Conservation (phyloP, 495 filamentous ascomycete genomes). For the Parmelia sp. region DNA sequence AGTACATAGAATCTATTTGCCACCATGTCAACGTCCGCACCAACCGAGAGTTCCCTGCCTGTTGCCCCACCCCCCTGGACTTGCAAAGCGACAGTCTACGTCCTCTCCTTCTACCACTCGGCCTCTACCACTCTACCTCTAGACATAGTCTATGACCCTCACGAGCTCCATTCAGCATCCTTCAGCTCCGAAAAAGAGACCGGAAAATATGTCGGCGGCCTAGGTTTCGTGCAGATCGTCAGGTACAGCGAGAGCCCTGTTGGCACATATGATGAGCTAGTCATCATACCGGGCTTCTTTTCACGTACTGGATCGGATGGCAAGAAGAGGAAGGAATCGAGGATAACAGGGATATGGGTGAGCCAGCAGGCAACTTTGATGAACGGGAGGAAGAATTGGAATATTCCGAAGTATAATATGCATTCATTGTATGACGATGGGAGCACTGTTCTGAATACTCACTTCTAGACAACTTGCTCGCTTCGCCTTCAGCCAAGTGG, state of each 20-base stretch:
- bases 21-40: slow-evolving; percentile 7
- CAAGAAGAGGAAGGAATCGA: slow-evolving; percentile 25
- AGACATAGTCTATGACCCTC: slow-evolving; percentile 35
- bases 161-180: slow-evolving; percentile 34
- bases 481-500: slow-evolving; percentile 39
- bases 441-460: background rate
- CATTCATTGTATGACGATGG: background rate
- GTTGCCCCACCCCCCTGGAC: slow-evolving; percentile 38
- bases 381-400: slow-evolving; percentile 47
- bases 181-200: slow-evolving; percentile 25
- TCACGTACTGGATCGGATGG: slow-evolving; percentile 27
- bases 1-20: background rate
- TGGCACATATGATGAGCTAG: slow-evolving; percentile 47
- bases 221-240: slow-evolving; percentile 43
- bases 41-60: slow-evolving; percentile 12
- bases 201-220: slow-evolving; percentile 37
- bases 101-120: slow-evolving; percentile 34
- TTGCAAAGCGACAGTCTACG: slow-evolving; percentile 35
- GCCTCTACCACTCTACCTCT: slow-evolving; percentile 26
- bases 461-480: slow-evolving; percentile 39
- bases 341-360: slow-evolving; percentile 47
- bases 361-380: slow-evolving; percentile 42
- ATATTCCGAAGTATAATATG: slow-evolving; percentile 40
- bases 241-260: slow-evolving; percentile 45
- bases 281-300: slow-evolving; percentile 42